Base-by-base conservation (phyloP, 1,284 basidiomycete genomes). In the Earliella scabrosa region DNA sequence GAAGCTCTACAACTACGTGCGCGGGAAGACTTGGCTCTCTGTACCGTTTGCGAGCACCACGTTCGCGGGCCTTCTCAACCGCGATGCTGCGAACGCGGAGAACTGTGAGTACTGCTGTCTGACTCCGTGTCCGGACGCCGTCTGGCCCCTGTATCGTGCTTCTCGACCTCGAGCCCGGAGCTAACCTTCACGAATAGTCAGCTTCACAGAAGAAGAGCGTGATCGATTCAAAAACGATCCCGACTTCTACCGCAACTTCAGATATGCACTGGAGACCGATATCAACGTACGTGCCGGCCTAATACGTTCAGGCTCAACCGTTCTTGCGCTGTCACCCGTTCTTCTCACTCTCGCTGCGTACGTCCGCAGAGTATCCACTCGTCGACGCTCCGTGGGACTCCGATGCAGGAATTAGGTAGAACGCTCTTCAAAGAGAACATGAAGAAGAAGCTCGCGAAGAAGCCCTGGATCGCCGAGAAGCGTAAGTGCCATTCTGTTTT, bases 11-110 rank as follows among this genome's bases (percentile, higher is more conserved):
- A 85, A 85, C 66, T 87, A 81, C 61, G 85, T 85, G 39, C 77
- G 83, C 11, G 81, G 84, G 2, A 79, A 81, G 65, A 85, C 85
- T 0, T 88, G 83, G 86, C 74, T 88, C 34, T 75, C 82, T 3
- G 67, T 77, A 1, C 76, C 78, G 0, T 85, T 86, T 57, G 73
- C 77, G 4, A 68, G 71, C 29, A 72, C 74, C 11, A 74, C 71
- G 34, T 64, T 83, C 23, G 53, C 71, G 5, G 68, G 73, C 40
- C 63, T 82, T 26, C 66, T 78, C 11, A 68, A 69, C 21, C 73
- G 77, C 60, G 64, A 71, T 4, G 82, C 84, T 54, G 21, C 20
- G 23, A 14, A 18, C 61, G 70, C 32, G 60, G 63, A 71, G 6
- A 81, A 84, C 56, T 83, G 82, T 83, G 61, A 51, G 79, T 66